Evolutionary conservation across 768 basidiomycete species (phyloP), one percentile per base, ranked within the genome.

Genomic region (Tubosaeta sp.): DNA sequence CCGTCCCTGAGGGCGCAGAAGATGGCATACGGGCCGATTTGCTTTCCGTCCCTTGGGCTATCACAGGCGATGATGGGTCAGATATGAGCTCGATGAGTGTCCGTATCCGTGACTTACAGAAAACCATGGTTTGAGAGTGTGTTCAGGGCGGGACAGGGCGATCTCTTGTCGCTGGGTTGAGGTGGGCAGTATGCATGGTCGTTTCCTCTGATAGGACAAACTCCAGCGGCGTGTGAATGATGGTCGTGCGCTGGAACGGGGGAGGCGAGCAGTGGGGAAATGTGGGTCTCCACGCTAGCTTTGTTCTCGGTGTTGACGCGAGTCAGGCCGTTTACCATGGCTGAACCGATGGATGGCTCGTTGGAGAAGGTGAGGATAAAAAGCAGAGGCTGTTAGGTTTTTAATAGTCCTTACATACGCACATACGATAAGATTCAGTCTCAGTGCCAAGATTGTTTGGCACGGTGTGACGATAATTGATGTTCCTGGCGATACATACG

Each of bases 121-220:
- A 83, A 88, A 2, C 84, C 83, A 50, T 88, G 84, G 57, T 89
- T 89, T 0, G 87, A 84, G 58, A 89, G 78, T 0, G 82, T 70
- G 55, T 90, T 89, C 34, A 90, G 63, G 2, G 85, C 87, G 1
- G 87, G 87, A 56, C 87, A 89, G 5, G 82, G 81, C 0, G 83
- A 83, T 16, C 86, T 77, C 44, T 70, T 73, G 53, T 84, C 84
- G 13, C 68, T 70, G 10, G 60, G 51, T 32, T 76, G 74, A 1
- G 75, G 65, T 36, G 78, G 69, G 46, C 75, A 75, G 65, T 66
- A 82, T 5, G 56, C 67, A 52, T 79, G 65, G 7, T 59, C 46
- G 27, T 10, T 6, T 4, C 73, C 72, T 12, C 69, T 70, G n/a
- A 76, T 66, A 7, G 76, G 78, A 48, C 80, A 81, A 14, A 51